Conservation (phyloP, 352 stramenopile species). For the Phytophthora crassamura region DNA sequence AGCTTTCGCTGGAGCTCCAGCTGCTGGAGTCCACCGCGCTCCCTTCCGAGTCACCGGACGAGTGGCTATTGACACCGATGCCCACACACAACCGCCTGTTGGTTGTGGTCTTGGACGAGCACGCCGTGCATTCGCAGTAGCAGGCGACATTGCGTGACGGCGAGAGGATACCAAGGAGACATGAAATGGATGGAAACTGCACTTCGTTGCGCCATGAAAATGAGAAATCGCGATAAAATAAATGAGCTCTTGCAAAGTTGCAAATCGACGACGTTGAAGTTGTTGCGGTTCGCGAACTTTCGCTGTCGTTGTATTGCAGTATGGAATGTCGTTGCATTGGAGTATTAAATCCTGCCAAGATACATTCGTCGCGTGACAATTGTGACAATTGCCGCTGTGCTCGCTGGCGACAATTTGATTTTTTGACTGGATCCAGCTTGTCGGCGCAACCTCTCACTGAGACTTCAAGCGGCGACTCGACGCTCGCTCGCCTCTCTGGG, state of each 20-base stretch:
- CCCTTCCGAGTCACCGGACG: constrained; percentile 1
- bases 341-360: background rate
- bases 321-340: constrained; percentile 16
- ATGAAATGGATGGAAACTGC: constrained; percentile 1
- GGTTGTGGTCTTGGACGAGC: constrained; percentile 37
- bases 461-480: constrained; percentile 2
- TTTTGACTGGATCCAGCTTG: background rate
- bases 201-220: constrained; percentile 2
- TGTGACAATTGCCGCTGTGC: too few relatives aligned
- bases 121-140: constrained; percentile 15
- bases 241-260: too few relatives aligned
- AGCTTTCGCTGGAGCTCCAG: constrained; percentile 38
- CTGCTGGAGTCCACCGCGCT: constrained; percentile 4
- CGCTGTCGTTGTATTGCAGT: constrained; percentile 8
- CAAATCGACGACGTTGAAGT: constrained; percentile 3
- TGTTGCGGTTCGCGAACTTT: constrained; percentile 1
- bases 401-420: background rate
- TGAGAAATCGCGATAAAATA: constrained; percentile 2
- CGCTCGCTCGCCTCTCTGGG: background rate
- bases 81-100: constrained; percentile 40
- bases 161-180: background rate
- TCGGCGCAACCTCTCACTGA: constrained; percentile 15
- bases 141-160: too few relatives aligned
- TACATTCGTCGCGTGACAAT: too few relatives aligned
- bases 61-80: constrained; percentile 37